A percentile compares a stretch with the other conserved stretches of the same genome.
Conservation (phyloP, 2,329 filamentous ascomycete species). For the Penicillium sp. region DNA sequence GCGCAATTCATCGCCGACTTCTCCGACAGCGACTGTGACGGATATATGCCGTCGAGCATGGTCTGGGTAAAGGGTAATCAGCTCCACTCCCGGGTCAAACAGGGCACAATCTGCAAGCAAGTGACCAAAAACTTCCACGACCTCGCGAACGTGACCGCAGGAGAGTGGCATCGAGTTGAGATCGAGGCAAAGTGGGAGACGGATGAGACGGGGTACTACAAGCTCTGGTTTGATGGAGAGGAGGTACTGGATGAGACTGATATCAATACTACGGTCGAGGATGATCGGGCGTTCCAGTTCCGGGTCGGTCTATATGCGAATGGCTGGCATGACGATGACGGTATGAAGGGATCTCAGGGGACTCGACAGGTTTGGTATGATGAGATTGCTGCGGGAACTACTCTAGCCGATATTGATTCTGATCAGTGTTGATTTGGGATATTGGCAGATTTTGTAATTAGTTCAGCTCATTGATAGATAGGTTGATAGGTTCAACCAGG, state of each 20-base stretch:
- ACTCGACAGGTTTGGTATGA: conserved; percentile 54
- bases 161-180: conserved; percentile 49
- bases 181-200: conserved; percentile 50
- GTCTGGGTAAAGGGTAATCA: conserved; percentile 48
- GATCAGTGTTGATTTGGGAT: conserved; percentile 1
- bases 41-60: conserved; percentile 53
- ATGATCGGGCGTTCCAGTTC: conserved; percentile 48
- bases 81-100: conserved; percentile 47
- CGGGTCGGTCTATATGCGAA: conserved; percentile 52
- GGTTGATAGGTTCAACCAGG: too few species aligned
- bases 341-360: conserved; percentile 42
- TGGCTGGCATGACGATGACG: conserved; percentile 48
- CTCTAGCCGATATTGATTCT: conserved; percentile 43
- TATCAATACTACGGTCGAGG: conserved; percentile 48
- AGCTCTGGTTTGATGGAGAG: conserved; percentile 50
- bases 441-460: too few species aligned
- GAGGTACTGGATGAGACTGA: conserved; percentile 45
- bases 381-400: conserved; percentile 48
- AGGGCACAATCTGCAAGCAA: conserved; percentile 42
- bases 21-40: conserved; percentile 44
- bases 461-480: too few species aligned
- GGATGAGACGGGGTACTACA: conserved; percentile 47
- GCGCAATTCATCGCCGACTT: conserved; percentile 56
- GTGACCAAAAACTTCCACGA: conserved; percentile 32
- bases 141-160: conserved; percentile 43